phyloP scores from a whole-genome alignment of 78 protist genomes.

The Andalucia godoyi region DNA sequence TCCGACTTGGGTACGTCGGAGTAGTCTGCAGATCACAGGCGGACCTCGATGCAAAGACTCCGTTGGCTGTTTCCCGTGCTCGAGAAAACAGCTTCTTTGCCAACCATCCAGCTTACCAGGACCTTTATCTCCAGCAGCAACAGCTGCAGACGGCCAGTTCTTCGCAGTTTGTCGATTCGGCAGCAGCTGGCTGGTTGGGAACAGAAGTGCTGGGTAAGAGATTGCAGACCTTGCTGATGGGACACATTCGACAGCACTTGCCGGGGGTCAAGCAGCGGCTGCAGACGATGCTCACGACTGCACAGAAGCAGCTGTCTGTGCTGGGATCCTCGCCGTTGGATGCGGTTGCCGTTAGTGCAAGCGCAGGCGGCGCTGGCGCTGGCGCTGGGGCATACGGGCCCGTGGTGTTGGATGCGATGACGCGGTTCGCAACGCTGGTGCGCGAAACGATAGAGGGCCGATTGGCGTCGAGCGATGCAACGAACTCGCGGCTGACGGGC shows the following conservation, averaged over 20 bases:
- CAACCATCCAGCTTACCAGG: slow-evolving; percentile 66
- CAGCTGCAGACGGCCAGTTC: slow-evolving; percentile 1
- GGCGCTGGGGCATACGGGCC: slow-evolving; percentile 29
- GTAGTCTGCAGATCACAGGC: slow-evolving; percentile 76
- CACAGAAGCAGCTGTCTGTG: slow-evolving; percentile 18
- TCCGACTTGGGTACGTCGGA: slow-evolving; percentile 72
- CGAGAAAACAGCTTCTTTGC: slow-evolving; percentile 71
- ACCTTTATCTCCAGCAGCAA: not conserved
- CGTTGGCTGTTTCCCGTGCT: slow-evolving; percentile 45
- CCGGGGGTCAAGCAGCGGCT: slow-evolving; percentile 45
- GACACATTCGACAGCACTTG: slow-evolving; percentile 59
- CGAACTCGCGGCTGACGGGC: slow-evolving; percentile 21
- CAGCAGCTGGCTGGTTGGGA: slow-evolving; percentile 48
- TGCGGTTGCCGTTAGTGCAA: no score
- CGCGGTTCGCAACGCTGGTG: slow-evolving; percentile 30
- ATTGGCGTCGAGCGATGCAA: no score
- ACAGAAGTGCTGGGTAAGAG: slow-evolving; percentile 44
- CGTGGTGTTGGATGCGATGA: slow-evolving; percentile 52
- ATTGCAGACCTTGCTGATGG: slow-evolving; percentile 48
- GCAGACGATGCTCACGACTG: slow-evolving; percentile 16
- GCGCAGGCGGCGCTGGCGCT: slow-evolving; percentile 64
- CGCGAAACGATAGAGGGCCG: slow-evolving; percentile 62
- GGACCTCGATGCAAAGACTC: slow-evolving; percentile 56
- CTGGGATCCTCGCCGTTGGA: no score
- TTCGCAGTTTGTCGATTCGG: not conserved